Evolutionary conservation across 2,329 filamentous ascomycete species (phyloP).

Genomic region (Aspergillus vadensis): DNA sequence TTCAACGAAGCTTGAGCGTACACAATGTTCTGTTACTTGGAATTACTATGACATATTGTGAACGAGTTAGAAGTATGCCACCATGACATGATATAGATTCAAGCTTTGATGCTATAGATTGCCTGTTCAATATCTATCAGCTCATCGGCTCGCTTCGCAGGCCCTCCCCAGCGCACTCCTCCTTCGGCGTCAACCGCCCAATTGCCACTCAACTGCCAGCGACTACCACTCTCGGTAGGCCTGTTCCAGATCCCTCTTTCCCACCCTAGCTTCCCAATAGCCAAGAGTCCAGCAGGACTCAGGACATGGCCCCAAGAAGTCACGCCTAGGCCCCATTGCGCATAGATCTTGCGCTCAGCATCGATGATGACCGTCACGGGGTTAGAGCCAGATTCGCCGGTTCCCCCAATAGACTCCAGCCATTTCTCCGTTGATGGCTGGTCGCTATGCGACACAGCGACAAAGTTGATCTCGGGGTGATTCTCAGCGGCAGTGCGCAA

Average conservation of each 20-base stretch:
- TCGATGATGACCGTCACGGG: slow-evolving; percentile 2
- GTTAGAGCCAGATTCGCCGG: neutral
- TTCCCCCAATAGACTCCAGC: neutral
- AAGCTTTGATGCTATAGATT: neutral
- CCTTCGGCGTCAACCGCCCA: slow-evolving; percentile 21
- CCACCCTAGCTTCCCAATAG: slow-evolving; percentile 1
- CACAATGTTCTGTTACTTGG: no score
- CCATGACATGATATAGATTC: no score
- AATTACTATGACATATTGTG: no score
- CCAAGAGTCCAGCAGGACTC: neutral
- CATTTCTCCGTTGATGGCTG: neutral
- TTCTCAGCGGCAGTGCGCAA: neutral
- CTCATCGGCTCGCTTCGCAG: neutral
- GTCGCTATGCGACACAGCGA: slow-evolving; percentile 4
- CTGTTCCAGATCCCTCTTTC: slow-evolving; percentile 24
- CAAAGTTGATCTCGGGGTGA: neutral
- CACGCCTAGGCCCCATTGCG: slow-evolving; percentile 5
- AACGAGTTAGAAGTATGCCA: no score
- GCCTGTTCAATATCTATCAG: neutral
- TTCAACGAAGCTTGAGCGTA: no score
- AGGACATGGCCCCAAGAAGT: slow-evolving; percentile 3
- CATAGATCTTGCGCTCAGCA: slow-evolving; percentile 3
- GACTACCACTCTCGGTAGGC: slow-evolving; percentile 28
- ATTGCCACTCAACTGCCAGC: slow-evolving; percentile 27
- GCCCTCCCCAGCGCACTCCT: slow-evolving; percentile 5